Percentiles rank a stretch among this genome's conserved stretches.
phyloP scores from a whole-genome alignment of 1,284 basidiomycete species.

The Ceratobasidium sp. region DNA sequence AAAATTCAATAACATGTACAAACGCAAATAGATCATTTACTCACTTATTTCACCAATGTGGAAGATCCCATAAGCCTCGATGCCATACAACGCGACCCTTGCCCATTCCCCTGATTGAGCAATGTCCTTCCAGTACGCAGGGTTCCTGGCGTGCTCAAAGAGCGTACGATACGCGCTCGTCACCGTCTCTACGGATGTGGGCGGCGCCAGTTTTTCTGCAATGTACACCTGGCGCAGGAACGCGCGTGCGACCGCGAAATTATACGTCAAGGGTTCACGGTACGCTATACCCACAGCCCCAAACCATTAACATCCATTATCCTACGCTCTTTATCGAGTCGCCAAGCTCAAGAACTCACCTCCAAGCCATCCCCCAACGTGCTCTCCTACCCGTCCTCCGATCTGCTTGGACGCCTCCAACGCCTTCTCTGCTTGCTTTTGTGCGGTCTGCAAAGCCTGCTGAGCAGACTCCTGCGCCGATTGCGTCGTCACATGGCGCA shows the following conservation, averaged over 20 bases:
- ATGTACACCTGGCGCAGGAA: slow-evolving; percentile 91
- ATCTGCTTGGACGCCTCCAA: slow-evolving; percentile 60
- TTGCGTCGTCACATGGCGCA: slow-evolving; percentile 51
- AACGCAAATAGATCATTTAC: background rate
- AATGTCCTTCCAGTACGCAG: slow-evolving; percentile 75
- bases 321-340: too few species aligned
- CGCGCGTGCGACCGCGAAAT: slow-evolving; percentile 84
- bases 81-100: slow-evolving; percentile 82
- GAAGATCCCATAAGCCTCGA: slow-evolving; percentile 85
- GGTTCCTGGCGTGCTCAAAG: slow-evolving; percentile 72
- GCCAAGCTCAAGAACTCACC: slow-evolving; percentile 67
- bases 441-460: slow-evolving; percentile 67
- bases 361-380: slow-evolving; percentile 69
- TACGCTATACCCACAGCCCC: slow-evolving; percentile 70
- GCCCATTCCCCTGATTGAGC: slow-evolving; percentile 80
- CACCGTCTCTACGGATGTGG: slow-evolving; percentile 71
- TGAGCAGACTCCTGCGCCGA: slow-evolving; percentile 73
- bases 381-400: slow-evolving; percentile 69
- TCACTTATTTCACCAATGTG: slow-evolving; percentile 88
- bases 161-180: slow-evolving; percentile 78
- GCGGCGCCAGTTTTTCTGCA: slow-evolving; percentile 87
- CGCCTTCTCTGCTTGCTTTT: slow-evolving; percentile 59
- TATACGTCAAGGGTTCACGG: slow-evolving; percentile 84
- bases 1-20: background rate
- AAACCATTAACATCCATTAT: slow-evolving; percentile 14